These are phyloP conservation scores for Nannochloropsis gaditana DNA, from an alignment of 108 stramenopile species.

Conservation along the genomic window DNA sequence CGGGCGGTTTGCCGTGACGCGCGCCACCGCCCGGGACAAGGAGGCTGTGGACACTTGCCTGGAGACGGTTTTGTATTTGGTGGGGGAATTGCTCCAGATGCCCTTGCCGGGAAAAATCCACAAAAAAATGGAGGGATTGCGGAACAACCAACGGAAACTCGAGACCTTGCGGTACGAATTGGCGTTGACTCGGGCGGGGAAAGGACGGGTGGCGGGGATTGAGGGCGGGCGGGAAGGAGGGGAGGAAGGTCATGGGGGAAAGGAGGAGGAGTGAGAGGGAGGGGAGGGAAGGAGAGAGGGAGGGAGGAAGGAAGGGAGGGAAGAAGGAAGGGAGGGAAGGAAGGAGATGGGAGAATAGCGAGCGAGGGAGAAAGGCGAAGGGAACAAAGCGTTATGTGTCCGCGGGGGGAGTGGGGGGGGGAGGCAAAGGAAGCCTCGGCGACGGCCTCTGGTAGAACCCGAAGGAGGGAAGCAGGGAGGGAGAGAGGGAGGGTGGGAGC, in stretches of 20 bases:
- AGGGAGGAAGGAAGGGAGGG: no score
- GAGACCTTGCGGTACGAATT: constrained; percentile 17
- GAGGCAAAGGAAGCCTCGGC: no score
- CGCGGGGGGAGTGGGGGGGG: no score
- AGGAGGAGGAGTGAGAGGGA: neutral
- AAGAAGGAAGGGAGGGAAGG: no score
- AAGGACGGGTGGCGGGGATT: neutral
- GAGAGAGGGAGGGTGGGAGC: no score
- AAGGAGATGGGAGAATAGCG: no score
- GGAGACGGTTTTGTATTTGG: constrained; percentile 26
- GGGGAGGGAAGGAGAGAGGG: no score
- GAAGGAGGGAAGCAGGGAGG: no score
- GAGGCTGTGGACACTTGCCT: constrained; percentile 52
- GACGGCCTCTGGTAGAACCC: no score
- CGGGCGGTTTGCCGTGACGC: constrained; percentile 77
- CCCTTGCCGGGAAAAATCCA: neutral
- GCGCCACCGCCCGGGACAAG: constrained; percentile 72
- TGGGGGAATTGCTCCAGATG: neutral
- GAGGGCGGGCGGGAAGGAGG: neutral
- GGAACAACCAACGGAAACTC: neutral
- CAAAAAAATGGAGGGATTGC: constrained; percentile 25
- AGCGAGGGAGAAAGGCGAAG: no score
- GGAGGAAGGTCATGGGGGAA: neutral
- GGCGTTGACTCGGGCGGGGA: neutral
- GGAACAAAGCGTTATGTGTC: no score